Evolutionary conservation across 2,329 filamentous ascomycete genomes (phyloP), one percentile per base, ranked within the genome.

Genomic region (Xylaria hypoxylon): DNA sequence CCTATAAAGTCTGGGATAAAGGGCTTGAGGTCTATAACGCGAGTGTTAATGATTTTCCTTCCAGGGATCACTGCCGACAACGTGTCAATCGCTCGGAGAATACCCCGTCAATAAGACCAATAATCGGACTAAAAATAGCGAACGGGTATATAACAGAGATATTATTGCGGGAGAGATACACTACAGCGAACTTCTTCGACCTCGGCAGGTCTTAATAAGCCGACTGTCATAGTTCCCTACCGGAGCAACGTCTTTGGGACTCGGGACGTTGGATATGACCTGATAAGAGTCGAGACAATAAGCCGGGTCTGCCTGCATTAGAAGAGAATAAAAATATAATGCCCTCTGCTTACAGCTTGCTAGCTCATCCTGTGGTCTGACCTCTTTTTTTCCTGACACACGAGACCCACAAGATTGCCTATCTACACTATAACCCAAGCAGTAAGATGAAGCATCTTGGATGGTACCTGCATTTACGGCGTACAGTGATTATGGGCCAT

Each of bases 1-100:
- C 17, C 26, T 6, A 28, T 33, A 6, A 15, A 19, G 15, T 38
- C 50, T n/a, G 33, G 33, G 50, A 17, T 17, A n/a, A 53, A 35
- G 17, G 50, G n/a, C 38, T n/a, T 19, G 50, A 53, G n/a, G 35
- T 53, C 50, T 53, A 53, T 53, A 53, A 38, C 17, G 13, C 50
- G n/a, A 19, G n/a, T n/a, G 31, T 17, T 53, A 53, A 53, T 53
- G 50, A 31, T 15, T n/a, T 38, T 24, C 33, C 22, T 38, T 38
- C n/a, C 50, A 38, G 22, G 50, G 50, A 38, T 53, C n/a, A 24
- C 38, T 38, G 24, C 19, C 31, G 50, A 38, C 7, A 15, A 31
- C 19, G 50, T 53, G 13, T 38, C 50, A 53, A 24, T 33, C 26
- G 15, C n/a, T 53, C 31, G 50, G 31, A 17, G 31, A 38, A 38